Base-by-base conservation (phyloP, 495 filamentous ascomycete genomes). In the Talaromyces ruber region DNA sequence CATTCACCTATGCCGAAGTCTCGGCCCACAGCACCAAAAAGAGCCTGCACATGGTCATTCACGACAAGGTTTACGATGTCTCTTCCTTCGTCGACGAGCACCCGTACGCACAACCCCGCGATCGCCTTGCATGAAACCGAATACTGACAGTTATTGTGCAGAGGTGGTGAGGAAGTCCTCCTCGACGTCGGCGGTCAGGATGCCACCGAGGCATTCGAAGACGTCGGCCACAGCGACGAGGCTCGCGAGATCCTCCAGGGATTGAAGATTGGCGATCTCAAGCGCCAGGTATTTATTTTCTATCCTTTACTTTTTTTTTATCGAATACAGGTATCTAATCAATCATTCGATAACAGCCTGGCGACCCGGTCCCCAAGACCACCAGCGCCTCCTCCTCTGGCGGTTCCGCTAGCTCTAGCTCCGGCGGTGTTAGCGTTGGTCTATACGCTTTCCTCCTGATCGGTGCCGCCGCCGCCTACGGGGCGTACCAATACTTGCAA, bases 151-250 rank as follows among this genome's bases (percentile, higher is more conserved):
- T 21, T 4, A 11, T 24, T 56, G 21, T 14, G 28, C 71, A 98
- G 94, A 58, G 95, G 95, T 81, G 94, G 94, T 77, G 95, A 98
- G 78, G 95, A 99, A 82, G 94, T 98, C 67, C 80, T 99, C 30
- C 85, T 98, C 67, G 95, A 99, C 71, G 93, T 98, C 65, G 94
- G 81, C 69, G 94, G 94, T 70, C 92, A 96, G 78, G 94, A 99
- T 78, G 89, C 92, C 67, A 96, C 94, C 68, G 95, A 98, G 77
- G 92, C 94, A 61, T 99, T 99, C 74, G 94, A 99, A 81, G 95
- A 99, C 77, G 95, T 99, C 73, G 95, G 95, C 64, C 95, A 99
- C 88, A 94, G 89, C 74, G 95, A 99, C 74, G 95, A 99, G 81
- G 95, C 95, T 63, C 88, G 95, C 58, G 92, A 97, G 81, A 92